Evolutionary conservation across 352 stramenopile genomes (phyloP).

Genomic region (Globisporangium spiculum): DNA sequence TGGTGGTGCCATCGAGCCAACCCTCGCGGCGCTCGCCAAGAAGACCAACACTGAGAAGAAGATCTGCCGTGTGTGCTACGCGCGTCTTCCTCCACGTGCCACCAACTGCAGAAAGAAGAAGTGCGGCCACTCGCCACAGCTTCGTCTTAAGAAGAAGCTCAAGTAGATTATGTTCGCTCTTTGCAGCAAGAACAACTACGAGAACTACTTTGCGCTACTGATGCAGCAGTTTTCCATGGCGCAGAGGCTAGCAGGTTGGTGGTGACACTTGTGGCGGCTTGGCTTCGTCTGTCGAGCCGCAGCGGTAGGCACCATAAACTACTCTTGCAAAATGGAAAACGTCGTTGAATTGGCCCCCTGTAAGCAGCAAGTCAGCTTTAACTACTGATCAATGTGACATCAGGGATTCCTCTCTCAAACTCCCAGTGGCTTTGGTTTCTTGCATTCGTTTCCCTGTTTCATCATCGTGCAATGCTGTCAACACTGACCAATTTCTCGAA

Average conservation of each 20-base stretch:
- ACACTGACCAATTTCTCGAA: neutral
- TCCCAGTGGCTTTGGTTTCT: neutral
- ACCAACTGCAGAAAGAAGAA: slow-evolving; percentile 99
- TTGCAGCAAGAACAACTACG: slow-evolving; percentile 1
- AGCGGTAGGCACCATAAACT: neutral
- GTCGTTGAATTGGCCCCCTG: slow-evolving; percentile 16
- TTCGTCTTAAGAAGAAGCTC: slow-evolving; percentile 99
- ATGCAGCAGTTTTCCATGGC: slow-evolving; percentile 3
- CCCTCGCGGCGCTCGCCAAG: slow-evolving; percentile 97
- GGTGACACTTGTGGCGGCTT: neutral
- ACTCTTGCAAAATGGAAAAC: slow-evolving; percentile 18
- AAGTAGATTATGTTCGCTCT: slow-evolving; percentile 89
- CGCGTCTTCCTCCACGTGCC: slow-evolving; percentile 97
- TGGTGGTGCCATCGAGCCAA: slow-evolving; percentile 94
- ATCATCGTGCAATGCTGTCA: neutral
- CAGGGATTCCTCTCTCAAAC: slow-evolving; percentile 18
- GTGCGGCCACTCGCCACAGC: slow-evolving; percentile 99
- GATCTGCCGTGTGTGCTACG: slow-evolving; percentile 99
- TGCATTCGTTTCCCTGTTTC: neutral
- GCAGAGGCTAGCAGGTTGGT: slow-evolving; percentile 1
- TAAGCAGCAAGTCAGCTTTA: slow-evolving; percentile 8
- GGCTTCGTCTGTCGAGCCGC: neutral
- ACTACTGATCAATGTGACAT: slow-evolving; percentile 12
- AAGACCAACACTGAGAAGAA: slow-evolving; percentile 99
- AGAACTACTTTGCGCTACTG: slow-evolving; percentile 5